Base-by-base conservation (phyloP, 106 monocot genomes). In the Platanthera zijinensis region DNA sequence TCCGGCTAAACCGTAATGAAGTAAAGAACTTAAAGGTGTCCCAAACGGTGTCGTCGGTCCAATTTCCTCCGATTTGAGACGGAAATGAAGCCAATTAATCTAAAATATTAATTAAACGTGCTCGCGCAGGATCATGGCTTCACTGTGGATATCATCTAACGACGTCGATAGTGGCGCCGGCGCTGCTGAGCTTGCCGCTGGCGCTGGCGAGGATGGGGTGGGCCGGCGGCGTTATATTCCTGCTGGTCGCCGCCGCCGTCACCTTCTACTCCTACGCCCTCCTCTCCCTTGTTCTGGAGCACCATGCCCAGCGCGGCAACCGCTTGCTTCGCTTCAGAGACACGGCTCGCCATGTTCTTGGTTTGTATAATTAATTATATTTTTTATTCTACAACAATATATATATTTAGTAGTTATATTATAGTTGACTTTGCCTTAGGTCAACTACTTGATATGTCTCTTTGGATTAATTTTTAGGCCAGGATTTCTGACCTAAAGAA, bases 221-320 rank as follows among this genome's bases (percentile, higher is more conserved):
- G 90, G 84, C 21, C 4, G 74, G 73, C 0, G 93, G 90, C 8
- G 75, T 90, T 2, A 14, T 73, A 22, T 88, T 83, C 81, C 86
- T 93, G 7, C 19, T 57, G 9, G 52, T 78, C n/a, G 90, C 77
- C 6, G 84, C 90, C 25, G 48, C 59, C 46, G 81, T 88, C 75
- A 90, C 93, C 9, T 93, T 93, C 84, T 93, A 93, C 78, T 90
- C 93, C 48, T 93, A 93, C 78, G 84, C 80, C 78, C 86, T 93
- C 57, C 83, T 93, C 69, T 84, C 93, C 54, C 66, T 83, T 8
- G 88, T 90, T 48, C 85, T 93, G 18, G 93, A 93, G 77, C 90
- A 90, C 79, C 82, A 90, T 30, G 90, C 86, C 32, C 57, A 81
- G 57, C 82, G 56, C 14, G 93, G 93, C 53, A 75, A 47, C 47